A percentile compares a stretch with the other conserved stretches of the same genome.
These are phyloP conservation scores for Aulographum hederae DNA, from an alignment of 2,329 filamentous ascomycete genomes.

Conservation along the genomic window DNA sequence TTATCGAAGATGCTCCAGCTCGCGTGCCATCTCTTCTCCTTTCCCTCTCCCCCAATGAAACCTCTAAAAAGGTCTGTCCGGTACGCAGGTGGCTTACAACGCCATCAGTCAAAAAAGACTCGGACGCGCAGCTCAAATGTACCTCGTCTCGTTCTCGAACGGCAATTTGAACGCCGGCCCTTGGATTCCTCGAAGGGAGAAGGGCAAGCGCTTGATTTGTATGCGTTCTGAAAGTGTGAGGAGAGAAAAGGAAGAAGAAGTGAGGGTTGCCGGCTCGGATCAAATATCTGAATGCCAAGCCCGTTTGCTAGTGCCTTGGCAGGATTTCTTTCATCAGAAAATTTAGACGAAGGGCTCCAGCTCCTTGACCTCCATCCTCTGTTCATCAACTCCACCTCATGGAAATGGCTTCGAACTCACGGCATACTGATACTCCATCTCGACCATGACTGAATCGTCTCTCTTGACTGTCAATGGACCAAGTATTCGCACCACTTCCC, in stretches of 20 bases:
- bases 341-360: no score
- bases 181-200: constrained; percentile 8
- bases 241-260: constrained; percentile 7
- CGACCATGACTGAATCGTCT: no score
- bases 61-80: background rate
- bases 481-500: no score
- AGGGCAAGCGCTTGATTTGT: constrained; percentile 26
- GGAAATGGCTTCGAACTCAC: no score
- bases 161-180: constrained; percentile 27
- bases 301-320: background rate
- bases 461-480: no score
- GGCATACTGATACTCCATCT: no score
- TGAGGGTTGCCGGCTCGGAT: background rate
- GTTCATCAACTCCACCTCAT: no score
- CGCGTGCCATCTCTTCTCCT: background rate
- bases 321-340: background rate
- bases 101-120: background rate
- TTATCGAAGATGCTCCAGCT: background rate
- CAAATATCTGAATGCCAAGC: background rate
- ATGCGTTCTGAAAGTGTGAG: constrained; percentile 19
- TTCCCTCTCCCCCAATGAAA: background rate
- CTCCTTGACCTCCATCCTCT: no score
- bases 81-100: background rate
- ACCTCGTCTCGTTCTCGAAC: constrained; percentile 19
- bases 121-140: background rate